phyloP scores from a whole-genome alignment of 2,329 filamentous ascomycete species.

The Phaeosphaeria sp. region DNA sequence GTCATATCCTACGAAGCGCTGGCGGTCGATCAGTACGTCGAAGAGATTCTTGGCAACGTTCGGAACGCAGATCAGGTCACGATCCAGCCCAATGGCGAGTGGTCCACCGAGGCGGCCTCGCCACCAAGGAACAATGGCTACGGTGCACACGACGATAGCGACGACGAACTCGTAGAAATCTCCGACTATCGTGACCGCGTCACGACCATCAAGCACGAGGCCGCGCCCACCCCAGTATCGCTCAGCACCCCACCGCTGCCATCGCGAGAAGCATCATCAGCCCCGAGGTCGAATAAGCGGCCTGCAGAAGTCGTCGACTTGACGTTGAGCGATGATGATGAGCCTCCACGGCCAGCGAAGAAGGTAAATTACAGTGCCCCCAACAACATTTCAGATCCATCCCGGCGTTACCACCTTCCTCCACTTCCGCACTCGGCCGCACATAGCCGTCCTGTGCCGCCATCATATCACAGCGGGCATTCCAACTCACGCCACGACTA shows the following conservation, averaged over 20 bases:
- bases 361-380: slow-evolving; percentile 52
- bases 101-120: slow-evolving; percentile 62
- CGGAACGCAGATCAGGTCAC: slow-evolving; percentile 81
- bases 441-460: slow-evolving; percentile 27
- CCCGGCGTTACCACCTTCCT: slow-evolving; percentile 39
- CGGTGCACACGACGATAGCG: slow-evolving; percentile 50
- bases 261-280: slow-evolving; percentile 51
- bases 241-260: slow-evolving; percentile 55
- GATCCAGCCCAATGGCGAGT: slow-evolving; percentile 85
- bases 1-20: slow-evolving; percentile 79
- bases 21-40: slow-evolving; percentile 90
- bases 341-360: slow-evolving; percentile 47
- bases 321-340: slow-evolving; percentile 57
- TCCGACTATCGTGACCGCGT: slow-evolving; percentile 47
- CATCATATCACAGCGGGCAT: slow-evolving; percentile 18
- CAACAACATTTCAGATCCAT: slow-evolving; percentile 42
- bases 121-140: slow-evolving; percentile 46
- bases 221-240: slow-evolving; percentile 44
- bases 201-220: slow-evolving; percentile 51
- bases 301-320: slow-evolving; percentile 57
- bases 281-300: slow-evolving; percentile 50
- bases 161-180: slow-evolving; percentile 56
- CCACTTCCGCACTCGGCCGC: slow-evolving; percentile 15
- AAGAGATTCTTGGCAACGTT: slow-evolving; percentile 82
- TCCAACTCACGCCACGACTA: slow-evolving; percentile 24